A percentile compares a stretch with the other conserved stretches of the same genome.
phyloP scores from a whole-genome alignment of 352 stramenopile species.

The Phytophthora cactorum region DNA sequence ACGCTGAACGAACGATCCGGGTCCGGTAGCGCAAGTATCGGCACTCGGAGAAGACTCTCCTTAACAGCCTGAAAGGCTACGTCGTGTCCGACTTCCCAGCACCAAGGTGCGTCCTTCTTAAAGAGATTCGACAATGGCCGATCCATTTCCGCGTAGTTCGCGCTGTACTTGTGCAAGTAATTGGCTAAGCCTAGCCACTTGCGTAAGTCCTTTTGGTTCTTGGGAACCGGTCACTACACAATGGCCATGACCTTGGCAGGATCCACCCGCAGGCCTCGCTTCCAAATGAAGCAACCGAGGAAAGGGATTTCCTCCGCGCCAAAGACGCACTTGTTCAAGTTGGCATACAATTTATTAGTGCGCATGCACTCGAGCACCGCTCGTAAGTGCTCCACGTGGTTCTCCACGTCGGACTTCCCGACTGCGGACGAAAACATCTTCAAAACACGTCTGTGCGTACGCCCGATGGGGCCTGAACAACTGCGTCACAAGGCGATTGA shows the following conservation, averaged over 20 bases:
- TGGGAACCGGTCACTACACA: background rate
- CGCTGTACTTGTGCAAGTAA: background rate
- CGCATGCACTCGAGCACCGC: too few species aligned
- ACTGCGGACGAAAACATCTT: too few species aligned
- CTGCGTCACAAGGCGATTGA: too few species aligned
- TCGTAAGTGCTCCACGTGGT: too few species aligned
- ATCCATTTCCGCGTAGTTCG: background rate
- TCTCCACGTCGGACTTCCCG: too few species aligned
- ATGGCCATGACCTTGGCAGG: too few species aligned
- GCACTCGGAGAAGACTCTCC: background rate
- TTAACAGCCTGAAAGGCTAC: background rate
- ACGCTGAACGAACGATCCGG: too few species aligned
- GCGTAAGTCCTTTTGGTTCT: background rate
- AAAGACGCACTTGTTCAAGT: background rate
- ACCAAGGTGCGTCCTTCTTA: background rate
- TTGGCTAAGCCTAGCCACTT: conserved; percentile 1
- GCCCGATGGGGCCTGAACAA: too few species aligned
- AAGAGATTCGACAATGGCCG: background rate
- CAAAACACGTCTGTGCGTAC: too few species aligned
- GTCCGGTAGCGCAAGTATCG: background rate
- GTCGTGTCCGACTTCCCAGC: background rate
- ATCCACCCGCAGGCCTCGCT: background rate
- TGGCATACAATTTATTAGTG: too few species aligned
- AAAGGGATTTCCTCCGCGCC: background rate
- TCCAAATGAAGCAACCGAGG: background rate